Evolutionary conservation across 2,329 filamentous ascomycete species (phyloP).

Genomic region (Penicillium sp.): DNA sequence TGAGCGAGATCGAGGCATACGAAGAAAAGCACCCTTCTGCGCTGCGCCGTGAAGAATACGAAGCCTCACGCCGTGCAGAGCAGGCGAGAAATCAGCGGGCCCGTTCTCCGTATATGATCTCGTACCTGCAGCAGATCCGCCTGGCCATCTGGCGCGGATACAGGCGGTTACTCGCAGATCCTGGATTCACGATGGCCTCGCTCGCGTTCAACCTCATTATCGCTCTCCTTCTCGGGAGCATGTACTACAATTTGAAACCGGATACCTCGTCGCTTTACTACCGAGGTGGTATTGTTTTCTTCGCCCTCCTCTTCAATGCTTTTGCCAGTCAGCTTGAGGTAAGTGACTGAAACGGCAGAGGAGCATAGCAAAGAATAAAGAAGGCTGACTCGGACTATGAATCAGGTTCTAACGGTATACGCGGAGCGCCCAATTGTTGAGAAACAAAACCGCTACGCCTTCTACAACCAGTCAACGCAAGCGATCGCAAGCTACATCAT

Average conservation of each 20-base stretch:
- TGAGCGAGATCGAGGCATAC: neutral
- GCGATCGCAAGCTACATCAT: conserved; percentile 17
- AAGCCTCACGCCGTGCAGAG: neutral
- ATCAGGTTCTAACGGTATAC: conserved; percentile 22
- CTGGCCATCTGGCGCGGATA: neutral
- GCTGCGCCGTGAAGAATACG: neutral
- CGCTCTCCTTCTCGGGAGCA: neutral
- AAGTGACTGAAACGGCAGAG: neutral
- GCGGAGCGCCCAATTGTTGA: conserved; percentile 24
- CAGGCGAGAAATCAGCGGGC: conserved; percentile 26
- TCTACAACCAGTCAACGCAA: conserved; percentile 24
- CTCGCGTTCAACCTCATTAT: neutral
- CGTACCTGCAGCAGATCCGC: neutral
- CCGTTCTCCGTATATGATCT: neutral
- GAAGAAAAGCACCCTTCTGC: neutral
- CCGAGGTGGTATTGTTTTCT: neutral
- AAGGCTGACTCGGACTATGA: too few species aligned
- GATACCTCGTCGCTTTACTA: neutral
- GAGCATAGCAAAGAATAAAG: too few species aligned
- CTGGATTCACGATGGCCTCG: neutral
- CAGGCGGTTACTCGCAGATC: neutral
- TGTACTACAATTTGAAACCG: neutral
- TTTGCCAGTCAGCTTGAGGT: neutral
- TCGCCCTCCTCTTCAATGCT: neutral
- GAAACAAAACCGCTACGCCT: conserved; percentile 24